Base-by-base conservation (phyloP, 768 basidiomycete species). In the Glaciozyma antarctica region DNA sequence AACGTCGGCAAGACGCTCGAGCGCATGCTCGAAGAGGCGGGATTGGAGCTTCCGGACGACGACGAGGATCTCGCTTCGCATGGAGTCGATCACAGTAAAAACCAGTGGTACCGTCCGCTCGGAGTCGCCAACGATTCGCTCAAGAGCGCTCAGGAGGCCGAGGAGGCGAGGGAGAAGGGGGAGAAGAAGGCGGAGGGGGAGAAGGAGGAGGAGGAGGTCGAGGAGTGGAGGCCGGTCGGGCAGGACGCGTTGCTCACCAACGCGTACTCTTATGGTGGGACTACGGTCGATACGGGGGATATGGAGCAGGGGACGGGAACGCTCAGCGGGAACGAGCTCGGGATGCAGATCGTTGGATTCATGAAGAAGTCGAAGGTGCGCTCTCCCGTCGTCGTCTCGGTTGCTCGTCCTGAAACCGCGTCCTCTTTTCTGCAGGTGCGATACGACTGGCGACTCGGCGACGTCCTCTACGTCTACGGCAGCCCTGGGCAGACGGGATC, bases 251-350 rank as follows among this genome's bases (percentile, higher is more conserved):
- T 51, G 45, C 83, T 92, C 12, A 80, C 89, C 28, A 78, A 81
- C 69, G 90, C 89, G 2, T 93, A 88, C 80, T 88, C 88, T 77
- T 94, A 95, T 73, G 93, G 93, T 24, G 82, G 89, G 3, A 87
- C 88, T 1, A 92, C 90, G 76, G 87, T 84, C 4, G 90, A 89
- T 0, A 86, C 86, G 76, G 70, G 67, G 3, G 68, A 67, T 19
- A 63, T 69, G 41, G 87, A 88, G 3, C 88, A 90, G 59, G 88
- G 85, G n/a, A 84, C 67, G 78, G 95, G 47, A 77, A 79, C 16
- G 15, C 59, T 68, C 48, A 41, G 3, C 15, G 62, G 52, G n/a
- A 88, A 90, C 1, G 81, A 78, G 73, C 86, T 85, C 72, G 94
- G 94, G 0, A 86, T 98, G 55, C 89, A 94, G 58, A 83, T 98